phyloP scores from a whole-genome alignment of 2,329 filamentous ascomycete genomes.

The Penicillium griseofulvum region DNA sequence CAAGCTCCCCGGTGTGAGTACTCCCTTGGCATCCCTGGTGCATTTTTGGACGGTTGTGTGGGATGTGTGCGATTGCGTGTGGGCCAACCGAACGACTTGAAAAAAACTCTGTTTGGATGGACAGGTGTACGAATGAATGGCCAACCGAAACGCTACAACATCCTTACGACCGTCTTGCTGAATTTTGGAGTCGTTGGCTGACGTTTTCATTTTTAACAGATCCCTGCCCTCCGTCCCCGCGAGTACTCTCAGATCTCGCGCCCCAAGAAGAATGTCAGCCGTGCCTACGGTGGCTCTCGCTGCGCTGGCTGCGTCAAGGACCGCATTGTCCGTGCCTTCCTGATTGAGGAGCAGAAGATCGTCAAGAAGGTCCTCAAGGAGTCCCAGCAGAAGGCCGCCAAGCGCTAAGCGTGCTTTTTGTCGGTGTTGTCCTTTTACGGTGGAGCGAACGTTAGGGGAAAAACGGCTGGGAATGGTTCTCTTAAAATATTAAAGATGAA shows the following conservation, averaged over 20 bases:
- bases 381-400: slow-evolving; percentile 68
- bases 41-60: slow-evolving; percentile 14
- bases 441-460: slow-evolving; percentile 36
- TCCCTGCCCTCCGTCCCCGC: slow-evolving; percentile 95
- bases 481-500: slow-evolving; percentile 33
- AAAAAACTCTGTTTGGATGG: slow-evolving; percentile 11
- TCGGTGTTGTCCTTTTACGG: slow-evolving; percentile 38
- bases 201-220: slow-evolving; percentile 49
- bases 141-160: slow-evolving; percentile 9
- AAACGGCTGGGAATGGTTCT: slow-evolving; percentile 38
- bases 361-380: slow-evolving; percentile 99
- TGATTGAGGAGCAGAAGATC: slow-evolving; percentile 99
- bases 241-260: slow-evolving; percentile 97
- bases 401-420: slow-evolving; percentile 43
- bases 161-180: slow-evolving; percentile 3
- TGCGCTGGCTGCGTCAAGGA: slow-evolving; percentile 99
- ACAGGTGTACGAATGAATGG: slow-evolving; percentile 14
- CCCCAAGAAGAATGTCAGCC: slow-evolving; percentile 99
- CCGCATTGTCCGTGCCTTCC: slow-evolving; percentile 94
- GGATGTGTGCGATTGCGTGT: slow-evolving; percentile 17
- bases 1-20: slow-evolving; percentile 96
- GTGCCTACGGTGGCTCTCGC: slow-evolving; percentile 96
- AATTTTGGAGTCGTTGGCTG: slow-evolving; percentile 12
- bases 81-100: slow-evolving; percentile 13
- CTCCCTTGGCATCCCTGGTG: slow-evolving; percentile 19